Evolutionary conservation across 352 stramenopile species (phyloP).

Genomic region (Globisporangium spinosum): DNA sequence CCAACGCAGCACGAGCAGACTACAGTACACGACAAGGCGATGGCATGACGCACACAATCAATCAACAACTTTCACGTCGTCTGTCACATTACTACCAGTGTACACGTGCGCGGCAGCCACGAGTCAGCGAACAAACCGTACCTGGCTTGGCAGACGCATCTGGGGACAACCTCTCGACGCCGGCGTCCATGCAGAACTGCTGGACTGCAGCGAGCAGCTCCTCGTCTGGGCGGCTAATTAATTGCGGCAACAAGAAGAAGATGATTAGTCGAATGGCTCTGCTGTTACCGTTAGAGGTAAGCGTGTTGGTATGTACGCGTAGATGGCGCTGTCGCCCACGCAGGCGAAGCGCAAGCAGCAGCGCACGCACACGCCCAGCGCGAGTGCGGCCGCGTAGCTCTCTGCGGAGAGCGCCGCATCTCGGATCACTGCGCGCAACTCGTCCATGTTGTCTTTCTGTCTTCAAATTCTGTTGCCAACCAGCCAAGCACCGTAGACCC

Average conservation of each 20-base stretch:
- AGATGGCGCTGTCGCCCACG: constrained; percentile 41
- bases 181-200: background rate
- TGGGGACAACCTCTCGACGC: background rate
- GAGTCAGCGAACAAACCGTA: background rate
- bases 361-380: constrained; percentile 48
- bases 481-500: background rate
- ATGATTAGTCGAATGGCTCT: background rate
- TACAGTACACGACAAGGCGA: constrained; percentile 12
- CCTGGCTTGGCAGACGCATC: constrained; percentile 4
- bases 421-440: constrained; percentile 18
- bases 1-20: constrained; percentile 74
- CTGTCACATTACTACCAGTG: constrained; percentile 1
- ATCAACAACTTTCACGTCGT: background rate
- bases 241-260: background rate
- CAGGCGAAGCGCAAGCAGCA: constrained; percentile 65
- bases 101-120: background rate
- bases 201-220: constrained; percentile 23
- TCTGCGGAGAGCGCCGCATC: constrained; percentile 29
- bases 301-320: constrained; percentile 38
- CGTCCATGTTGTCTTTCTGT: constrained; percentile 21
- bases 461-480: background rate
- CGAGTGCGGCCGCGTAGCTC: constrained; percentile 23
- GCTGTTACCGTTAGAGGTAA: background rate
- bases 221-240: constrained; percentile 22
- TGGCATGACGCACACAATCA: constrained; percentile 3